Conservation (phyloP, 352 stramenopile species). For the Phytophthora chlamydospora region DNA sequence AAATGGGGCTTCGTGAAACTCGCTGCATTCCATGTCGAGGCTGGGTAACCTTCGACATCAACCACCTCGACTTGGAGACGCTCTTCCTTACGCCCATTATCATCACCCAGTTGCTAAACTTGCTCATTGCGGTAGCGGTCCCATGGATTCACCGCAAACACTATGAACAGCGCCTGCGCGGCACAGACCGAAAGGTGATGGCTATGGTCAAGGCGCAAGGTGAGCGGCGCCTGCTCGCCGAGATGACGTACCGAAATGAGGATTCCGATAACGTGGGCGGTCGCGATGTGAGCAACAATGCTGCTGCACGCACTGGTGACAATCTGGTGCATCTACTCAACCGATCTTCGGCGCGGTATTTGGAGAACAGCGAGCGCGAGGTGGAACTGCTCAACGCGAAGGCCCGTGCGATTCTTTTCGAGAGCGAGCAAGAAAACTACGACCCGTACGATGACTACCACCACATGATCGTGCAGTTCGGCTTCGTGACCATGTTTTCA, state of each 20-base stretch:
- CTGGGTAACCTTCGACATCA: slow-evolving; percentile 85
- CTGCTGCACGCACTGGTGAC: slow-evolving; percentile 7
- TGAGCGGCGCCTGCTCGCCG: slow-evolving; percentile 60
- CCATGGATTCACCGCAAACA: slow-evolving; percentile 79
- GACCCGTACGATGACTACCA: slow-evolving; percentile 87
- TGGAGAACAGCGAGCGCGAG: slow-evolving; percentile 69
- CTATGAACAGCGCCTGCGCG: slow-evolving; percentile 64
- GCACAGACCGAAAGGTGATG: slow-evolving; percentile 65
- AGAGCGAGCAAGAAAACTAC: slow-evolving; percentile 80
- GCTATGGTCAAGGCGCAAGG: slow-evolving; percentile 72
- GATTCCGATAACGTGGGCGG: slow-evolving; percentile 9
- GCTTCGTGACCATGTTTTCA: slow-evolving; percentile 89
- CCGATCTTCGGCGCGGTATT: slow-evolving; percentile 66
- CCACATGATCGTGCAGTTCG: slow-evolving; percentile 81
- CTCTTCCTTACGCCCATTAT: slow-evolving; percentile 87
- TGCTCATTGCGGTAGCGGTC: slow-evolving; percentile 73
- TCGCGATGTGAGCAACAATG: slow-evolving; percentile 5
- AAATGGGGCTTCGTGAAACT: slow-evolving; percentile 39
- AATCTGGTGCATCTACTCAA: slow-evolving; percentile 54
- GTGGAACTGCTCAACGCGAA: slow-evolving; percentile 75
- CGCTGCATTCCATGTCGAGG: slow-evolving; percentile 71
- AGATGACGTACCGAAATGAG: slow-evolving; percentile 59
- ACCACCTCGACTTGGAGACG: slow-evolving; percentile 80
- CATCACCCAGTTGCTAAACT: slow-evolving; percentile 75
- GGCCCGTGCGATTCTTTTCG: slow-evolving; percentile 73